Evolutionary conservation across 257 asterid species (phyloP).

Genomic region (Solanum pinnatisectum): DNA sequence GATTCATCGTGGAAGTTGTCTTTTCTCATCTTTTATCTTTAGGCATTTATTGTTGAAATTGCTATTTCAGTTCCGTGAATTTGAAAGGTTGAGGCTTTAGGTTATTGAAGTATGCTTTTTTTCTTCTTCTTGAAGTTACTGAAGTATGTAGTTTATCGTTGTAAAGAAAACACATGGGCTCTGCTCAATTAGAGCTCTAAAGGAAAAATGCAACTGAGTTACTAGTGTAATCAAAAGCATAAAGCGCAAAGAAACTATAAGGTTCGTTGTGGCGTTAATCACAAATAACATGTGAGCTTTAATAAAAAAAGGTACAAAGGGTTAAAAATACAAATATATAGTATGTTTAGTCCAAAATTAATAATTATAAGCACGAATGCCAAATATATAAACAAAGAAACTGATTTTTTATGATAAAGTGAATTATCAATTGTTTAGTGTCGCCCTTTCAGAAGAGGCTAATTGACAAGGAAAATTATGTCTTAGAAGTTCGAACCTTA

Average conservation of each 20-base stretch:
- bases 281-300: neutral
- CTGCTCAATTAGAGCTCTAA: neutral
- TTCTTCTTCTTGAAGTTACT: neutral
- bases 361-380: no score
- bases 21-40: neutral
- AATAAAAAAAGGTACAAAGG: neutral
- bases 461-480: neutral
- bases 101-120: neutral
- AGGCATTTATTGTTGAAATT: neutral
- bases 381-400: neutral
- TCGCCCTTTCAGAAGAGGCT: neutral
- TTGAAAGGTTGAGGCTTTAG: neutral
- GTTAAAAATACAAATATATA: no score
- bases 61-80: neutral
- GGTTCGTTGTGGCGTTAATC: neutral
- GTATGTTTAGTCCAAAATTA: neutral
- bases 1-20: neutral
- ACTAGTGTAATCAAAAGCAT: neutral
- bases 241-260: neutral
- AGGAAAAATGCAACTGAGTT: neutral
- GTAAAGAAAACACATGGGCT: neutral
- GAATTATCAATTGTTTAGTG: neutral
- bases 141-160: neutral
- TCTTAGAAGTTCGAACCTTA: neutral
- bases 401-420: neutral